Base-by-base conservation (phyloP, 2,329 filamentous ascomycete species). In the Zarea fungicola region DNA sequence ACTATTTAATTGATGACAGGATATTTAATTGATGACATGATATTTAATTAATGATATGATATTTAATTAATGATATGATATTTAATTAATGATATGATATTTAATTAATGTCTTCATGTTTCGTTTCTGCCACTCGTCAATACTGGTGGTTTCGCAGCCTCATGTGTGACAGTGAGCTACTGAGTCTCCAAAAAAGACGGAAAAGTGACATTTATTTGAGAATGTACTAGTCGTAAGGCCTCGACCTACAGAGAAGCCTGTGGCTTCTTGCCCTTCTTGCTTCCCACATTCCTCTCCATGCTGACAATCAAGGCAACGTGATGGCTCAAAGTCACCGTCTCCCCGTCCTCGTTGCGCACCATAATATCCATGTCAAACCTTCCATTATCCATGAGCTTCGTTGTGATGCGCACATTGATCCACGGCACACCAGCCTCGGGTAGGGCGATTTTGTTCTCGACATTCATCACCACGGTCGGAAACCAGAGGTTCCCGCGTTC, bases 371-470 rank as follows among this genome's bases (percentile, higher is more conserved):
- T 59, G 68, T 91, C 87, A 61, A 87, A 81, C 53, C 83, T 71
- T 0, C 87, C 87, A 54, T 87, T 81, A 56, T 75, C 75, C 45
- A 89, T 80, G 63, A 74, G 70, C 65, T 87, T 89, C 10, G 80
- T 73, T 47, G 77, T 73, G n/a, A 83, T 72, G 31, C 85, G 73
- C 34, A 81, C 72, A 59, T 82, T 84, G 49, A 91, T 60, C 81
- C 84, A 90, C 61, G 87, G 82, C 1, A 81, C 78, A 0, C 86
- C 86, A 36, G 79, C 76, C 13, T 71, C 68, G 0, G 85, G 86
- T 42, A 90, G 62, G 5, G 73, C 63, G 60, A 83, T 85, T 70
- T 90, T 91, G 34, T 87, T 69, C 57, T 91, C 86, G 29, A 91
- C 59, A 61, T 86, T 89, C 58, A 91, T 64, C 23, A 82, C 67